Percentiles rank a stretch among this genome's conserved stretches.
Evolutionary conservation across 2,329 filamentous ascomycete species (phyloP).

Genomic region (Tolypocladium album): DNA sequence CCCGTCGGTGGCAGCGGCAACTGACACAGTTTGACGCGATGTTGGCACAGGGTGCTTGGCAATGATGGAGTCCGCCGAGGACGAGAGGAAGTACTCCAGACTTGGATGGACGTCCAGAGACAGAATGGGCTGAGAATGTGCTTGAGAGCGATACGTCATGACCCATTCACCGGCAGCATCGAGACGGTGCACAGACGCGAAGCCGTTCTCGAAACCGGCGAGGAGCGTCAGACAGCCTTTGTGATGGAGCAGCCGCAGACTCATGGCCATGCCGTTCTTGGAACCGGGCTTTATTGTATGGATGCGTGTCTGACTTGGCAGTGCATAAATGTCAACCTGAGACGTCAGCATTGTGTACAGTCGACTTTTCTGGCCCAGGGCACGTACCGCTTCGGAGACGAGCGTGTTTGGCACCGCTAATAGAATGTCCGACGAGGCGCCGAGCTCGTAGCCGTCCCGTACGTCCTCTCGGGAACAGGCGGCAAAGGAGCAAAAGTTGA

Average conservation of each 20-base stretch:
- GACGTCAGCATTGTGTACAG: constrained; percentile 1
- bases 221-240: constrained; percentile 47
- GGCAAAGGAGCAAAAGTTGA: constrained; percentile 89
- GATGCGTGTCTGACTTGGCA: constrained; percentile 64
- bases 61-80: constrained; percentile 69
- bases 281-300: constrained; percentile 41
- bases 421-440: constrained; percentile 36
- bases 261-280: constrained; percentile 80
- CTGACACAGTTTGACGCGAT: constrained; percentile 11
- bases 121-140: constrained; percentile 72
- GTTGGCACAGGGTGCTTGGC: constrained; percentile 60
- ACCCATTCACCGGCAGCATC: constrained; percentile 29
- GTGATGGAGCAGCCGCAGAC: constrained; percentile 50
- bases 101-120: constrained; percentile 51
- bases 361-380: background rate
- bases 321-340: constrained; percentile 69
- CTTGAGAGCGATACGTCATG: constrained; percentile 50
- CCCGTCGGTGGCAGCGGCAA: constrained; percentile 9
- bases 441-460: constrained; percentile 6
- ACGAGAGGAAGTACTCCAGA: constrained; percentile 59
- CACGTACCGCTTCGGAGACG: constrained; percentile 55
- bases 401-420: constrained; percentile 74
- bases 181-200: constrained; percentile 54
- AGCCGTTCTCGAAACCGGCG: constrained; percentile 79
- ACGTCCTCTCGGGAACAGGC: constrained; percentile 34